Evolutionary conservation across 1,284 basidiomycete genomes (phyloP).

Genomic region (Moniliophthora roreri): DNA sequence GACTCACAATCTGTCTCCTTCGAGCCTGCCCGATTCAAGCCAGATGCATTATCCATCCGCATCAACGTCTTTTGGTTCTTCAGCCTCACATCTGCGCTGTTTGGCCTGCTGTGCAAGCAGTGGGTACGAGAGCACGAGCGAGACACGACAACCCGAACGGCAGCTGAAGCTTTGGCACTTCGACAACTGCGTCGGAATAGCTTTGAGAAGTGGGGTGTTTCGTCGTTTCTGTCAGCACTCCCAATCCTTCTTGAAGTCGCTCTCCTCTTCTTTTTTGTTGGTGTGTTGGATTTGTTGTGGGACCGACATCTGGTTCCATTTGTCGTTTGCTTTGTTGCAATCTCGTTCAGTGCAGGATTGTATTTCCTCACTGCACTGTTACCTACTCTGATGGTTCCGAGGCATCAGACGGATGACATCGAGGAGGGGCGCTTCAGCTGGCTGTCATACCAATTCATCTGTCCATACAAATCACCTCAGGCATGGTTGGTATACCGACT

Average conservation of each 20-base stretch:
- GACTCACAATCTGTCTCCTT: neutral
- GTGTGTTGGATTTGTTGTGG: constrained; percentile 5
- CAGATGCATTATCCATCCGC: neutral
- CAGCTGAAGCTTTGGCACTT: neutral
- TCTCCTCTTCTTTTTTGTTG: constrained; percentile 3
- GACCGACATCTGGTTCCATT: neutral
- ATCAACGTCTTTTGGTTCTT: constrained; percentile 8
- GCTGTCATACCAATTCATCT: neutral
- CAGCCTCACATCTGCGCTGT: constrained; percentile 5
- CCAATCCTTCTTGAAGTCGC: constrained; percentile 3
- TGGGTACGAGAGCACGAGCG: constrained; percentile 11
- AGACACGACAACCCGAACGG: constrained; percentile 1
- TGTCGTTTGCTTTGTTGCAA: neutral
- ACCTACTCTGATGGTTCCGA: neutral
- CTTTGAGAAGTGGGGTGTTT: neutral
- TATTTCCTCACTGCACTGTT: neutral
- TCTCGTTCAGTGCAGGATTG: neutral
- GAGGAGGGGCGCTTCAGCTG: neutral
- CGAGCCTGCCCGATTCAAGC: neutral
- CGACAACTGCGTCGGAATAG: neutral
- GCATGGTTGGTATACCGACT: neutral
- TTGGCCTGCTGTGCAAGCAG: constrained; percentile 12
- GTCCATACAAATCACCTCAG: constrained; percentile 1
- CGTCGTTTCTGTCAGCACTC: neutral
- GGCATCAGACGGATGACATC: neutral